Percentiles rank a stretch among this genome's conserved stretches.
Conservation (phyloP, 2,329 filamentous ascomycete species). For the Aspergillus ochraceus region DNA sequence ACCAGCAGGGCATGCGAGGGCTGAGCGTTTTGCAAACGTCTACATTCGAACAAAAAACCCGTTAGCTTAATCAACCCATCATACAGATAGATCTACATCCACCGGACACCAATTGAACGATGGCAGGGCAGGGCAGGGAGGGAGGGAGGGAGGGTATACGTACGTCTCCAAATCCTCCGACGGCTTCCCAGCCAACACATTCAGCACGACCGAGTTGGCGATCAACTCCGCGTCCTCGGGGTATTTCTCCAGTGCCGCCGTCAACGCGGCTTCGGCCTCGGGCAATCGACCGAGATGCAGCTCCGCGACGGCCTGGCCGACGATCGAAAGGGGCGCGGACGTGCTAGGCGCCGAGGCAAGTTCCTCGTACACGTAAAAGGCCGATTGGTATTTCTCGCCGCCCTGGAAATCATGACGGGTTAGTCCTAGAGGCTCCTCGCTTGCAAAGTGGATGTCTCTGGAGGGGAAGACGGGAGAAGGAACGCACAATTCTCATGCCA, state of each 20-base stretch:
- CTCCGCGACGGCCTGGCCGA: slow-evolving; percentile 88
- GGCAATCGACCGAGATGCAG: slow-evolving; percentile 84
- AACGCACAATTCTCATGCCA: slow-evolving; percentile 74
- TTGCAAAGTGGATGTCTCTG: too few relatives aligned
- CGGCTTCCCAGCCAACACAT: slow-evolving; percentile 73
- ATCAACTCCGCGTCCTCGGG: slow-evolving; percentile 71
- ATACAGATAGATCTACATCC: not conserved
- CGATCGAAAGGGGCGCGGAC: slow-evolving; percentile 71
- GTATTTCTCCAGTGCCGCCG: slow-evolving; percentile 75
- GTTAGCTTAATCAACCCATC: slow-evolving; percentile 19
- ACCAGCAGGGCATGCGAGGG: slow-evolving; percentile 69
- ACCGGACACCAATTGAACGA: too few relatives aligned
- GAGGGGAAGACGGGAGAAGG: not conserved
- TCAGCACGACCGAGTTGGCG: slow-evolving; percentile 79
- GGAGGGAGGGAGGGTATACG: slow-evolving; percentile 34
- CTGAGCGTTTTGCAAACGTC: slow-evolving; percentile 52
- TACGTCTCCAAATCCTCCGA: slow-evolving; percentile 63
- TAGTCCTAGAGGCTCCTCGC: too few relatives aligned
- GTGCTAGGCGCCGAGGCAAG: slow-evolving; percentile 83
- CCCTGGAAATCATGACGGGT: slow-evolving; percentile 55
- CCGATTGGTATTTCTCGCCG: slow-evolving; percentile 92
- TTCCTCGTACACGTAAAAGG: slow-evolving; percentile 97
- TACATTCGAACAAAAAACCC: slow-evolving; percentile 10
- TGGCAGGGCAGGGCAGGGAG: too few relatives aligned
- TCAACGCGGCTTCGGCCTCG: slow-evolving; percentile 83